Conservation (phyloP, 148 eudicot genomes). For the Camellia sinensis region DNA sequence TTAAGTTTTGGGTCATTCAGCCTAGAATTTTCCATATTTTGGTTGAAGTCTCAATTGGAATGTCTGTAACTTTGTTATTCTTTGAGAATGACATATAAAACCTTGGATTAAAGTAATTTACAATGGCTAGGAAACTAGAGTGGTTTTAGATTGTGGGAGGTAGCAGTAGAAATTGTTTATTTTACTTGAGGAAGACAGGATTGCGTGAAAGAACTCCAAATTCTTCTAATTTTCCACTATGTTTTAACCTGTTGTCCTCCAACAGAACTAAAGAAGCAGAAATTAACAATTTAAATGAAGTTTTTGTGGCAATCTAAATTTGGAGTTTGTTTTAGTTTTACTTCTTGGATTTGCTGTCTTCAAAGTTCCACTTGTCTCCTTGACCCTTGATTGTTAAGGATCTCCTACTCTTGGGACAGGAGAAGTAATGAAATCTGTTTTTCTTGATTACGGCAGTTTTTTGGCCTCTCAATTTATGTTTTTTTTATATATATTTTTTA, state of each 20-base stretch:
- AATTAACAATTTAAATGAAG: background rate
- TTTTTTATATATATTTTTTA: background rate
- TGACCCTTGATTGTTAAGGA: background rate
- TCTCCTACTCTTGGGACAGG: background rate
- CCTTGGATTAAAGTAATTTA: background rate
- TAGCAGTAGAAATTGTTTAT: background rate
- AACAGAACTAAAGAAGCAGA: background rate
- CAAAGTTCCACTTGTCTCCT: background rate
- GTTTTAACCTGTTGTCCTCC: background rate
- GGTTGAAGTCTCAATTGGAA: background rate
- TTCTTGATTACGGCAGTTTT: slow-evolving; percentile 2
- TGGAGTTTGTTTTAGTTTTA: background rate
- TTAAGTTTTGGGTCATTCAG: background rate
- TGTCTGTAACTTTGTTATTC: background rate
- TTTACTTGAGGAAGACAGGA: background rate
- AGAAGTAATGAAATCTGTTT: background rate
- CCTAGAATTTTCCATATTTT: background rate
- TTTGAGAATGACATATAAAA: background rate
- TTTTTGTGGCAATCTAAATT: background rate
- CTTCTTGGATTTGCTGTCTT: background rate
- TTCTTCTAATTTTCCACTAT: background rate
- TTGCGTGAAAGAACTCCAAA: background rate
- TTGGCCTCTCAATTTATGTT: background rate
- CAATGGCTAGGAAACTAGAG: background rate
- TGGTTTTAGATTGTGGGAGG: background rate